phyloP scores from a whole-genome alignment of 1,284 basidiomycete species.

The Serendipita sp. region DNA sequence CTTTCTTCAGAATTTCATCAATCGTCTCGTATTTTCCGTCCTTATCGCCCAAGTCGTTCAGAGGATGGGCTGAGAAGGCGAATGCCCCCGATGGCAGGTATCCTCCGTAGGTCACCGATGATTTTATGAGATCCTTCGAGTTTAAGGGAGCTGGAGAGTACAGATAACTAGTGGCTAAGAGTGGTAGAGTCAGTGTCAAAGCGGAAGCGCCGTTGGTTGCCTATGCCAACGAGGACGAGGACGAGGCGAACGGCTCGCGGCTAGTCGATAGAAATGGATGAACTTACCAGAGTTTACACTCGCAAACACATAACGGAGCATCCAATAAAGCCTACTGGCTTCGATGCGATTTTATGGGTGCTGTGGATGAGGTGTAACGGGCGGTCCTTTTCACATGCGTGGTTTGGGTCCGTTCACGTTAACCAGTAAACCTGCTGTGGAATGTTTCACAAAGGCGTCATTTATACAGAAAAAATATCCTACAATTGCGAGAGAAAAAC shows the following conservation, averaged over 20 bases:
- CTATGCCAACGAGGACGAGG: neutral
- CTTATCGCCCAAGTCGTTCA: neutral
- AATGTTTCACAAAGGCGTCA: too few species aligned
- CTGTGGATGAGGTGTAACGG: neutral
- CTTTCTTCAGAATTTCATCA: conserved; percentile 37
- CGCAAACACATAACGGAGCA: conserved; percentile 4
- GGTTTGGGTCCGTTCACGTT: too few species aligned
- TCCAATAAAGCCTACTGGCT: neutral
- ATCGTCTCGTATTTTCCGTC: conserved; percentile 20
- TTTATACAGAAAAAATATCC: too few species aligned
- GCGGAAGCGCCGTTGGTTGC: neutral
- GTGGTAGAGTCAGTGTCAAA: neutral
- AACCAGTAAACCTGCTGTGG: too few species aligned
- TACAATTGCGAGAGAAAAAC: too few species aligned
- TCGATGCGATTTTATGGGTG: neutral
- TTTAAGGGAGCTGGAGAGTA: neutral
- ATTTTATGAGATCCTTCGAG: neutral
- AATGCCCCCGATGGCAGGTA: too few species aligned
- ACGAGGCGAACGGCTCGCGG: neutral
- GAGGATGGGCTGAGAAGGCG: neutral
- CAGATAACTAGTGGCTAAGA: neutral
- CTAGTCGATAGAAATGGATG: neutral
- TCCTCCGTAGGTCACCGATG: neutral
- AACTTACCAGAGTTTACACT: neutral
- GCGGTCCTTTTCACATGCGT: too few species aligned